Evolutionary conservation across 1,139 yeast genomes (phyloP), one percentile per base, ranked within the genome.

Genomic region (Suhomyces bokatorum): DNA sequence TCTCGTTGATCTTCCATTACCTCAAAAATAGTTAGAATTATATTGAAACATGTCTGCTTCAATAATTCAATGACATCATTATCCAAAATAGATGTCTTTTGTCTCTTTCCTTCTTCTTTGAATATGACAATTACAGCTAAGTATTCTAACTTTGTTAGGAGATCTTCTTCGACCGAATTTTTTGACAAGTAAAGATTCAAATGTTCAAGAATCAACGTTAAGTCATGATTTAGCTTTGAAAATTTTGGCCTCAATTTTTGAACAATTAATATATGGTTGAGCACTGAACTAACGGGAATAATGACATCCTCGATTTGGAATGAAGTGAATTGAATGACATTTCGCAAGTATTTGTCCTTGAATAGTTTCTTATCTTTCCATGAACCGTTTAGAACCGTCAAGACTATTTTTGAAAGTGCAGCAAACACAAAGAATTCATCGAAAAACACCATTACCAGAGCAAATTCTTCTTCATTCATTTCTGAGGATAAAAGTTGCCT

Each of bases 81-180:
- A 9, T 40, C 45, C 20, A 49, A 43, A 8, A 43, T 24, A 9
- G 50, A 34, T 6, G 41, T 46, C 31, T 52, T 58, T 2, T 60
- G 66, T 39, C 62, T 65, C 2, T 56, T 43, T 16, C 54, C 56
- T 40, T 43, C 43, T 3, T 61, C 62, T 5, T 56, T 48, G 49
- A 75, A 80, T 0, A 81, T 60, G 2, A 72, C 53, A 40, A 60
- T 60, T 6, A 72, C 55, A 3, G 76, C 58, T 35, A 78, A 55
- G 51, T 77, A 81, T 49, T 81, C 87, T 26, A 81, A 55, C 43
- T 73, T 72, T 0, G 85, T 78, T 22, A 80, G 53, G 0, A 71
- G 52, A 2, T 65, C 67, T 42, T 81, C 87, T 38, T 75, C 77
- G 7, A 75, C 49, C 5, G 62, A 60, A 45, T 57, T 59, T 11